Base-by-base conservation (phyloP, 345 rosid genomes). In the Melaleuca alternifolia region DNA sequence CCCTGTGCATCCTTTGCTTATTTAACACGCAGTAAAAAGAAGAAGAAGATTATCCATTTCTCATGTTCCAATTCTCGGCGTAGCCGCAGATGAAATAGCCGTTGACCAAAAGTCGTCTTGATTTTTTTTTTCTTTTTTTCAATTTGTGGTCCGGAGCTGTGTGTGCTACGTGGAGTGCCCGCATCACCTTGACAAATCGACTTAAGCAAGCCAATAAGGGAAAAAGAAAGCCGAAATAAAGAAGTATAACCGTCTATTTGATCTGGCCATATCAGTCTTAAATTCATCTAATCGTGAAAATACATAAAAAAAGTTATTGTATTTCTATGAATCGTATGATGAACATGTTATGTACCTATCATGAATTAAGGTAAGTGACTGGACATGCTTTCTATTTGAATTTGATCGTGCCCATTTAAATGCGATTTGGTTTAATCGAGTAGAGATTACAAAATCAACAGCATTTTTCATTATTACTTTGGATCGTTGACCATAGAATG, bases 301-400 rank as follows among this genome's bases (percentile, higher is more conserved):
- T 8, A 33, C 4, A 37, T 18, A 5, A 10, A 9, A 37, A 1
- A 41, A 41, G 41, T 23, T 37, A 20, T 18, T 71, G 18, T 16
- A 71, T 6, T 41, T 54, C 30, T 3, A 7, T 30, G 77, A 65
- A 15, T 11, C 7, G 30, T 4, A 5, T 10, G 11, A 10, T 15
- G 11, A 65, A 65, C 77, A 15, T 30, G 23, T 28, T 7, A 4
- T 15, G 23, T 0, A 2, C 23, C 18, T 28, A 13, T 62, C 41
- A 8, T 33, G 24, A 46, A 33, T 65, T 65, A 8, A 16, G 54
- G 14, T 52, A 14, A 20, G 6, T 33, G 77, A 30, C 0, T 0
- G 0, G 7, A 20, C 0, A 3, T 3, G 48, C 26, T 0, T 71
- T 1, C 33, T 65, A 1, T 30, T 5, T 65, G 0, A 16, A 65